phyloP scores from a whole-genome alignment of 2,329 filamentous ascomycete species.

The Trichophyton simii region DNA sequence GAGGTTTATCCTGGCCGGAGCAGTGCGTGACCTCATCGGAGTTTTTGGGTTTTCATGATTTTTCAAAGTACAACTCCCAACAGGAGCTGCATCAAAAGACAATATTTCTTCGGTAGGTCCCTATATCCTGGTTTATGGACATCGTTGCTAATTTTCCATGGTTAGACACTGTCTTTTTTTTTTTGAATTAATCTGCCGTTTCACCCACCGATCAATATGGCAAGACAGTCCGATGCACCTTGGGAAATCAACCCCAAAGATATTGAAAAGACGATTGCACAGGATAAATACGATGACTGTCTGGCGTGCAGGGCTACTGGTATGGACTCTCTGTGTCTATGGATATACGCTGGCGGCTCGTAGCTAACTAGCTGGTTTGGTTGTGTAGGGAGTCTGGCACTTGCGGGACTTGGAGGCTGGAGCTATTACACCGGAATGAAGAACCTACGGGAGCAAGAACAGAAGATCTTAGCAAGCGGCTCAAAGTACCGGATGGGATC shows the following conservation, averaged over 20 bases:
- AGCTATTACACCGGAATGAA: slow-evolving; percentile 63
- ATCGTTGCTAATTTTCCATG: background rate
- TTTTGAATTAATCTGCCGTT: background rate
- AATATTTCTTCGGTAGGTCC: background rate
- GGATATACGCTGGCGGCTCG: background rate
- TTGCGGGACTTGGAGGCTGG: slow-evolving; percentile 63
- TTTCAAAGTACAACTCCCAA: background rate
- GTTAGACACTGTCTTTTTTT: background rate
- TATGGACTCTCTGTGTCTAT: slow-evolving; percentile 28
- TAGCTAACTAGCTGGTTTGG: background rate
- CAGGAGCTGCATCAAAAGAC: background rate
- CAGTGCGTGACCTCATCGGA: slow-evolving; percentile 5
- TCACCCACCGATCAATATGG: slow-evolving; percentile 4
- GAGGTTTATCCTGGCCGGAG: no score
- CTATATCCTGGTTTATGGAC: background rate
- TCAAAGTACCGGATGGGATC: slow-evolving; percentile 62
- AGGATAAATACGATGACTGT: slow-evolving; percentile 48
- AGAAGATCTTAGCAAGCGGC: slow-evolving; percentile 51
- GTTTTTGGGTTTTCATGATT: background rate
- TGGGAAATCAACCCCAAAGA: slow-evolving; percentile 44
- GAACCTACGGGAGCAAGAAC: slow-evolving; percentile 54
- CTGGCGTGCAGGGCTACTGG: slow-evolving; percentile 58
- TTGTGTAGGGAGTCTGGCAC: slow-evolving; percentile 45
- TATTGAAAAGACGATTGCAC: slow-evolving; percentile 44
- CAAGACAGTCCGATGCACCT: slow-evolving; percentile 33